Percentiles rank a stretch among this genome's conserved stretches.
phyloP scores from a whole-genome alignment of 306 rosid species.

The apple (Malus domestica) region ASM211411v1 NC_041794.1:26406501-26407000 shows the following conservation, averaged over 20 bases:
- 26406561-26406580: conserved; percentile 54
- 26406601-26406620: conserved; percentile 90
- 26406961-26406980: background rate
- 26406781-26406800: background rate
- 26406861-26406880: background rate
- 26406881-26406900: background rate
- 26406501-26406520: conserved; percentile 69
- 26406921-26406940: background rate
- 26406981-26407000: background rate
- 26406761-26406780: conserved; percentile 9
- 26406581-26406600: conserved; percentile 73
- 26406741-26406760: background rate
- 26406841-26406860: background rate
- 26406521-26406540: conserved; percentile 87
- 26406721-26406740: background rate
- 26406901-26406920: background rate
- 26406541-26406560: conserved; percentile 74
- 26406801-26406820: background rate
- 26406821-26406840: background rate
- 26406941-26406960: background rate
- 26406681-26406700: background rate
- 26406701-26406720: background rate
- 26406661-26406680: background rate
- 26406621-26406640: conserved; percentile 50
- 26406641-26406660: conserved; percentile 20